A percentile compares a stretch with the other conserved stretches of the same genome.
These are phyloP conservation scores for Umbellularia californica DNA, from an alignment of 164 flowering plant genomes.

Conservation along the genomic window DNA sequence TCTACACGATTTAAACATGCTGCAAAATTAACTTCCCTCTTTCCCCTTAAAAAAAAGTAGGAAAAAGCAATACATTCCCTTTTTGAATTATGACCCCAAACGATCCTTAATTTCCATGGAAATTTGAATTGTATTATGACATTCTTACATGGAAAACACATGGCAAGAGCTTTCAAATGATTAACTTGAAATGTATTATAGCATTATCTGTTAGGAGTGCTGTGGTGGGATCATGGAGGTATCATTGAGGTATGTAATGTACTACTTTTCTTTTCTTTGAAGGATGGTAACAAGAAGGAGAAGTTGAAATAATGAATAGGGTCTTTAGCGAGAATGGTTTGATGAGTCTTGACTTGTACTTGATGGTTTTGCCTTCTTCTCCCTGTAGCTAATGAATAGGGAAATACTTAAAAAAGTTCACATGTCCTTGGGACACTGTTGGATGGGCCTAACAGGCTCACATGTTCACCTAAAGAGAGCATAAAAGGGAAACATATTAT, in stretches of 20 bases:
- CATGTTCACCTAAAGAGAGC: no score
- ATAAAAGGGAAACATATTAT: no score
- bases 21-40: no score
- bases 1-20: no score
- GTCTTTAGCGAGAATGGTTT: background rate
- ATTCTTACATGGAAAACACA: background rate
- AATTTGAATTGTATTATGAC: background rate
- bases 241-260: background rate
- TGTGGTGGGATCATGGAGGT: background rate
- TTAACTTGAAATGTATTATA: background rate
- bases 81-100: background rate
- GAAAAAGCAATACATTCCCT: no score
- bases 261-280: background rate
- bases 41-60: no score
- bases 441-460: background rate
- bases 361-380: background rate
- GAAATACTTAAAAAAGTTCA: background rate
- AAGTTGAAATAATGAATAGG: no score
- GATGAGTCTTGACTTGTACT: background rate
- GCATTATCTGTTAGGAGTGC: background rate
- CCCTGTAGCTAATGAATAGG: background rate
- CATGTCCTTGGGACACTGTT: background rate
- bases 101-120: background rate
- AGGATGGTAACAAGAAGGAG: background rate
- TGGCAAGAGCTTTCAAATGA: background rate